Evolutionary conservation across 306 rosid genomes (phyloP).

Genomic region (Adenanthera pavonina): DNA sequence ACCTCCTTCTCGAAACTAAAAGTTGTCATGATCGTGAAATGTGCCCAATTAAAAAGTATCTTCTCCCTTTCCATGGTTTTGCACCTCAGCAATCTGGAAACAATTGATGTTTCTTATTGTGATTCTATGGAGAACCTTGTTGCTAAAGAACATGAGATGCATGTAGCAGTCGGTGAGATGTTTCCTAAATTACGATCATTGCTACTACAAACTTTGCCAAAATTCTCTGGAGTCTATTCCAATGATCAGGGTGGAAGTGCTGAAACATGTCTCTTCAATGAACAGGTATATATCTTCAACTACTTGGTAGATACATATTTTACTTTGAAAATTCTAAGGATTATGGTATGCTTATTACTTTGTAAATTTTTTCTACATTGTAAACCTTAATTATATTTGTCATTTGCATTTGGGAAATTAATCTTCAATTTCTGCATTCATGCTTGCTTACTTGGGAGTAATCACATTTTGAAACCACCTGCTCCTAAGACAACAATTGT

Average conservation of each 20-base stretch:
- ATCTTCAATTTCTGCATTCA: no score
- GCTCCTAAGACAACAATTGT: neutral
- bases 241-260: neutral
- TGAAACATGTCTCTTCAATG: neutral
- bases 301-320: no score
- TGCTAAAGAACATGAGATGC: neutral
- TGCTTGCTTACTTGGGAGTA: no score
- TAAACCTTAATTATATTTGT: no score
- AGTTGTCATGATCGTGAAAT: constrained; percentile 22
- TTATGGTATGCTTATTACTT: no score
- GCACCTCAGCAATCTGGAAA: constrained; percentile 36
- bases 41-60: constrained; percentile 35
- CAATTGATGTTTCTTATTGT: constrained; percentile 48
- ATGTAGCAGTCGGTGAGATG: neutral
- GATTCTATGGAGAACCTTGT: neutral
- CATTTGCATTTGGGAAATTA: no score
- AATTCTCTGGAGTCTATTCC: neutral
- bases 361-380: no score
- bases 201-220: constrained; percentile 7
- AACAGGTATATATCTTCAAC: constrained; percentile 12
- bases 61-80: constrained; percentile 8
- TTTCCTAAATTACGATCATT: constrained; percentile 14
- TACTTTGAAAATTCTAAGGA: no score
- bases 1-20: no score
- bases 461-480: no score